A percentile compares a stretch with the other conserved stretches of the same genome.
phyloP scores from a whole-genome alignment of 352 stramenopile genomes.

The Pythium monospermum region DNA sequence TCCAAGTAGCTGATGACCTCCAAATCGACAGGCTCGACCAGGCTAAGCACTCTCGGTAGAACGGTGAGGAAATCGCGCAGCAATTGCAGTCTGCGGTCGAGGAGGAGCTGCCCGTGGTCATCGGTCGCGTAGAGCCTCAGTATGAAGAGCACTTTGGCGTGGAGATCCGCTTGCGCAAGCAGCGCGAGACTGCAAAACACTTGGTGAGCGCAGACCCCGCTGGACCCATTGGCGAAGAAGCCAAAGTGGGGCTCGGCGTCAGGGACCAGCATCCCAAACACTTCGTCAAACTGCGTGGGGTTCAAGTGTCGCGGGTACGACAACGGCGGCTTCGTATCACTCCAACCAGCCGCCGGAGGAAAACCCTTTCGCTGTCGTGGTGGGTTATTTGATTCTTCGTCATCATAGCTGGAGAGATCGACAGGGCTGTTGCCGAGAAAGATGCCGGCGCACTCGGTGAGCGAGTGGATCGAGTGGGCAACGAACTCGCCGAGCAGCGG shows the following conservation, averaged over 20 bases:
- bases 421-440: not conserved
- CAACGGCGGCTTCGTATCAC: not conserved
- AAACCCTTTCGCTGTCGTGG: too few relatives aligned
- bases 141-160: constrained; percentile 56
- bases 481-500: not conserved
- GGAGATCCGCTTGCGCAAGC: constrained; percentile 43
- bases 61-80: constrained; percentile 37
- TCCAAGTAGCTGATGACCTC: constrained; percentile 25
- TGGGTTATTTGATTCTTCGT: not conserved
- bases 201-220: constrained; percentile 41
- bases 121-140: constrained; percentile 50
- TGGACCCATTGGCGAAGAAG: constrained; percentile 39
- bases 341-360: too few relatives aligned
- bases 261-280: constrained; percentile 68
- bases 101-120: constrained; percentile 29
- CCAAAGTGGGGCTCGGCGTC: constrained; percentile 61
- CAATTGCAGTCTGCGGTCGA: constrained; percentile 34
- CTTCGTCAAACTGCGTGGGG: constrained; percentile 55
- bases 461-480: not conserved
- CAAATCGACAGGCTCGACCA: constrained; percentile 28
- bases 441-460: not conserved
- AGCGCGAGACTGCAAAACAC: constrained; percentile 56
- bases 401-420: not conserved
- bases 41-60: constrained; percentile 37
- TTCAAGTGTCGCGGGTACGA: constrained; percentile 45